Evolutionary conservation across 1,284 basidiomycete genomes (phyloP).

Genomic region (Exobasidium rhododendri): DNA sequence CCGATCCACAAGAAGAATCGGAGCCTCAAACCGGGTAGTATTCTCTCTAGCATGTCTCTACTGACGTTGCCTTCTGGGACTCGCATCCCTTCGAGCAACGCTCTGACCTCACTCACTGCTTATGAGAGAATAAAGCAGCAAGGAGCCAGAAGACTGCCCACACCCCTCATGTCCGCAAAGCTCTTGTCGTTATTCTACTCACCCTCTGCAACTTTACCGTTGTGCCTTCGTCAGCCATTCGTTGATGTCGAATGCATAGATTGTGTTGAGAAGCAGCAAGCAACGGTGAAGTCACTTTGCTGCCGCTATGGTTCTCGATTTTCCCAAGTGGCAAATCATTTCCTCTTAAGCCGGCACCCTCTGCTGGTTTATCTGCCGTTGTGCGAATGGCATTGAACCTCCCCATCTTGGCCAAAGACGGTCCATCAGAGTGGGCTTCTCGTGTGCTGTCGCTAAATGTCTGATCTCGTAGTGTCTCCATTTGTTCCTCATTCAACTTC

Average conservation of each 20-base stretch:
- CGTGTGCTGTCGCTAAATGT: background rate
- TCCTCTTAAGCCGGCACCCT: slow-evolving; percentile 18
- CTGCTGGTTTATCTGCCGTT: slow-evolving; percentile 12
- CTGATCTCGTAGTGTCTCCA: background rate
- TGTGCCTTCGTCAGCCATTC: slow-evolving; percentile 95
- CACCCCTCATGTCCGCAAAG: background rate
- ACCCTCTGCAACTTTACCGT: slow-evolving; percentile 91
- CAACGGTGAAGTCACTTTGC: slow-evolving; percentile 17
- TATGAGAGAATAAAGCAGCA: background rate
- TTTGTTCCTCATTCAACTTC: slow-evolving; percentile 1
- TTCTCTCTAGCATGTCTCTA: slow-evolving; percentile 12
- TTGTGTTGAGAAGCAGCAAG: slow-evolving; percentile 57
- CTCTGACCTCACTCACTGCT: background rate
- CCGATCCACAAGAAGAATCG: slow-evolving; percentile 32
- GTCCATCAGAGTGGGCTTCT: background rate
- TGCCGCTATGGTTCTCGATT: background rate
- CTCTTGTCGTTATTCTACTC: slow-evolving; percentile 55
- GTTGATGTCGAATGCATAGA: slow-evolving; percentile 84
- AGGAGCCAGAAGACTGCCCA: background rate
- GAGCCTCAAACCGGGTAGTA: slow-evolving; percentile 50
- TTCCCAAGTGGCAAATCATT: background rate
- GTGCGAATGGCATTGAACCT: slow-evolving; percentile 5
- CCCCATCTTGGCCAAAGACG: background rate
- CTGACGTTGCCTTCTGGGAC: background rate
- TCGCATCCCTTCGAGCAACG: background rate